Evolutionary conservation across 2,329 filamentous ascomycete genomes (phyloP), one percentile per base, ranked within the genome.

Genomic region (Cordyceps militaris): DNA sequence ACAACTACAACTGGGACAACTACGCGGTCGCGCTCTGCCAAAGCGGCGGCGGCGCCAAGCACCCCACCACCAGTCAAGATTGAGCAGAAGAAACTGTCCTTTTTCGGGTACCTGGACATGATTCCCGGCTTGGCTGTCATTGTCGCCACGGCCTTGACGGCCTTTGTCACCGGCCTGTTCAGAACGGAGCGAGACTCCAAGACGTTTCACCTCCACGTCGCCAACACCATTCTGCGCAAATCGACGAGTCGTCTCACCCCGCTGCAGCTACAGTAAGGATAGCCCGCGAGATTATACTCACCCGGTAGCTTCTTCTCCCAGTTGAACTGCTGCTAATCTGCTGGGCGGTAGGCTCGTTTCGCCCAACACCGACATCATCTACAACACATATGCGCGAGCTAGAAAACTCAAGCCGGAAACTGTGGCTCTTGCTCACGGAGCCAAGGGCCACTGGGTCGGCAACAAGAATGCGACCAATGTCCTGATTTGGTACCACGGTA

Each of bases 401-500:
- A 52, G 48, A 2, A 58, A 56, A 3, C 51, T 62, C 5, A 30
- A 50, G 46, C 51, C 61, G 2, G 52, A 62, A 26, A 64, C 62
- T 14, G 63, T 65, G 11, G 62, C 61, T 34, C 44, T 64, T 21
- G 58, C 43, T 1, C 26, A 63, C 42, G 63, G 62, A 5, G 62
- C 59, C 0, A 47, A 61, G 42, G 63, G 62, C 3, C 63, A 65
- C 57, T 65, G 63, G 63, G 54, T 65, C 8, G 63, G 63, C 3
- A 55, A 60, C 51, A 62, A 59, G 36, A 47, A 62, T 43, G 63
- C 63, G 4, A 58, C 59, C 24, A 61, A 63, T 6, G 63, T 65
- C 3, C 44, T 65, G 14, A 61, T 65, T 26, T 65, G 63, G 63
- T 65, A 61, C 51, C 63, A 65, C 19, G 63, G 63, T 64, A 58